Percentiles rank a stretch among this genome's conserved stretches.
Conservation (phyloP, 192 early-diverging fungal genomes). For the Allomyces macrogynus region DNA sequence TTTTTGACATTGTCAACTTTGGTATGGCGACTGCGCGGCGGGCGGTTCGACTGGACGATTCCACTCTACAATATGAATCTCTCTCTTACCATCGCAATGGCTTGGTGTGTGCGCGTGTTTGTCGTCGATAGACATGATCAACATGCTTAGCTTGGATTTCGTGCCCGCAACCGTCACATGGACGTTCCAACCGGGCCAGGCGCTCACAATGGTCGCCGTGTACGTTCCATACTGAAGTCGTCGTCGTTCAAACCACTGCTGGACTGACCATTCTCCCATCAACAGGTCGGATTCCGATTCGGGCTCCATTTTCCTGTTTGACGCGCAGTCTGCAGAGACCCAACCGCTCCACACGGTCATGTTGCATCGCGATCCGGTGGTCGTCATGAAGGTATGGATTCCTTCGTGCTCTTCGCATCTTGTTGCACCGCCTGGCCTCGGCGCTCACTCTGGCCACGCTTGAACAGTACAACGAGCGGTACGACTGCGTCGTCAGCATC, state of each 20-base stretch:
- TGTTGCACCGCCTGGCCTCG: neutral
- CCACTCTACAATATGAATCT: too few species aligned
- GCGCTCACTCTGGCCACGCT: neutral
- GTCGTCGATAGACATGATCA: constrained; percentile 70
- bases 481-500: constrained; percentile 58
- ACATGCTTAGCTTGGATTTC: constrained; percentile 64
- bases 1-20: constrained; percentile 93
- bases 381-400: constrained; percentile 41
- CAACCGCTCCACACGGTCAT: constrained; percentile 38
- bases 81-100: constrained; percentile 1
- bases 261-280: neutral
- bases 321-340: constrained; percentile 45
- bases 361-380: constrained; percentile 51
- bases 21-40: constrained; percentile 20
- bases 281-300: constrained; percentile 54
- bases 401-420: neutral
- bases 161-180: constrained; percentile 61
- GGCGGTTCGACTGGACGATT: too few species aligned
- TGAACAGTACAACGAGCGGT: constrained; percentile 41
- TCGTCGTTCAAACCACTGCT: neutral
- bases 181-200: constrained; percentile 62
- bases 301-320: constrained; percentile 55
- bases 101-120: too few species aligned
- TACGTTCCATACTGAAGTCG: constrained; percentile 13
- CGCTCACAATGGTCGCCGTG: constrained; percentile 60